A percentile compares a stretch with the other conserved stretches of the same genome.
Evolutionary conservation across 768 basidiomycete species (phyloP).

Genomic region (Kwoniella bestiolae): DNA sequence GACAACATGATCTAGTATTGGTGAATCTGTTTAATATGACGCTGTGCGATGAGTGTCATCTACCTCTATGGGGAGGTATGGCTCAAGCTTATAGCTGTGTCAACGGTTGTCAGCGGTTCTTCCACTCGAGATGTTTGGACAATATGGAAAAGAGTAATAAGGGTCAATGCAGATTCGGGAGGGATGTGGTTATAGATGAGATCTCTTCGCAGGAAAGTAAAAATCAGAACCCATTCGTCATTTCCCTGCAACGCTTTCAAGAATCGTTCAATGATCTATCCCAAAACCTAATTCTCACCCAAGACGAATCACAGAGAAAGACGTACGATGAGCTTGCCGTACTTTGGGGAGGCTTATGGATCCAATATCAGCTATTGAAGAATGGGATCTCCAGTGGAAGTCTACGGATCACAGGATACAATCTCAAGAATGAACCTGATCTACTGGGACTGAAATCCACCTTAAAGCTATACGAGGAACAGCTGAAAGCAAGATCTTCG

Average conservation of each 20-base stretch:
- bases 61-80: conserved; percentile 74
- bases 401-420: conserved; percentile 49
- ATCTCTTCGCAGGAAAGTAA: conserved; percentile 21
- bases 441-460: conserved; percentile 69
- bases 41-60: conserved; percentile 70
- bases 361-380: conserved; percentile 69
- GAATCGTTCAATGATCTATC: conserved; percentile 10
- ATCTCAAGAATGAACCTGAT: conserved; percentile 56
- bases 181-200: conserved; percentile 34
- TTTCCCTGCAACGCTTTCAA: conserved; percentile 12
- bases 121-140: conserved; percentile 64
- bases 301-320: conserved; percentile 61
- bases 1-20: conserved; percentile 64
- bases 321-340: conserved; percentile 74
- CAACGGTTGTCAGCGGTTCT: conserved; percentile 65
- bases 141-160: conserved; percentile 25
- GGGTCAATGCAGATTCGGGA: conserved; percentile 56
- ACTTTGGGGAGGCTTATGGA: conserved; percentile 66
- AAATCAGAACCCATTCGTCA: conserved; percentile 33
- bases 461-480: conserved; percentile 63
- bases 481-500: conserved; percentile 62
- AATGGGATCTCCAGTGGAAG: conserved; percentile 72
- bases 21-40: conserved; percentile 75
- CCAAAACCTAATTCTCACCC: not conserved
- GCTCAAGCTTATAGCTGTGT: conserved; percentile 70